Evolutionary conservation across 495 filamentous ascomycete species (phyloP), one percentile per base, ranked within the genome.

Genomic region (Penicillium manginii): DNA sequence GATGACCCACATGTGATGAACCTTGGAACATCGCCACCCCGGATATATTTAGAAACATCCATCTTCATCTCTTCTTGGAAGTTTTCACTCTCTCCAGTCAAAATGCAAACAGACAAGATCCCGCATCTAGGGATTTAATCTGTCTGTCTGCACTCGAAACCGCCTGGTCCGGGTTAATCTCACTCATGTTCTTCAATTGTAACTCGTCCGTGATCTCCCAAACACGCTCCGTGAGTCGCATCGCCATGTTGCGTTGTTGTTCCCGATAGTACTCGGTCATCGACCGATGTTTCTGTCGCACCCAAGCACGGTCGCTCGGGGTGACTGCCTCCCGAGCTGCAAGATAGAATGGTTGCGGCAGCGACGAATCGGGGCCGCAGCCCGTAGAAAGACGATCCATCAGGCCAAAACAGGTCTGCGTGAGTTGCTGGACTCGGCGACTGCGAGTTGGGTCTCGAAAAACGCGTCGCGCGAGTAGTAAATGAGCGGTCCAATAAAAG

Each of bases 201-300:
- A 52, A 22, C 22, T 35, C 23, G 43, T 70, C 67, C 1, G 54
- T 63, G 21, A 55, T 63, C 21, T 65, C 60, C 67, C 67, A 70
- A 10, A 70, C 57, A 14, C 40, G 45, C 18, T 70, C 59, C 11
- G 66, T 70, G 39, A 68, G 53, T 33, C 51, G 54, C 67, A 70
- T 70, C 15, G 60, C 67, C 60, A 55, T 46, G 45, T 68, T 68
- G 4, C 67, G 60, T 45, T 70, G 65, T 32, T 68, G 65, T 29
- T 70, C 67, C 8, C 67, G 60, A 59, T 70, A 70, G 37, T 63
- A 70, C 14, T 64, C 61, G 2, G 67, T 70, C 67, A 70, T 70
- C n/a, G 65, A 61, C 43, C 61, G 55, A 45, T 70, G 67, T 29
- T 70, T 70, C 22, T 56, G 55, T 10, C 67, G 62, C 21, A 64